phyloP scores from a whole-genome alignment of 345 rosid genomes.

The Eucalyptus sideroxylon region DNA sequence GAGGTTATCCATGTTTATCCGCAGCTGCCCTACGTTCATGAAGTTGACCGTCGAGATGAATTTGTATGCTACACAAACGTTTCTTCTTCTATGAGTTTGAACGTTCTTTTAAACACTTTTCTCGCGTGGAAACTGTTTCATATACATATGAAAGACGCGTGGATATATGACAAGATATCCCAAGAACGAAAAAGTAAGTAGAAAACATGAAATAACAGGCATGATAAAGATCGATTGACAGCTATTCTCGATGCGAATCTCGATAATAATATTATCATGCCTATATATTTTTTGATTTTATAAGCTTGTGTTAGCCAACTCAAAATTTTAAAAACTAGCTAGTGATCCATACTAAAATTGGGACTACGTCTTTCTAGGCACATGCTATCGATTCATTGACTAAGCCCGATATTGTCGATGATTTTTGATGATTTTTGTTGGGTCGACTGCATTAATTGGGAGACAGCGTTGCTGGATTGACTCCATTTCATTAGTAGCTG shows the following conservation, averaged over 20 bases:
- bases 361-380: not conserved
- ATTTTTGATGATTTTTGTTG: not conserved
- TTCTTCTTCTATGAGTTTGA: not conserved
- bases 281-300: not conserved
- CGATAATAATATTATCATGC: not conserved
- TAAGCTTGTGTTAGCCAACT: not conserved
- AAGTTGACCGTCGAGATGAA: not conserved
- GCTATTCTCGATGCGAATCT: not conserved
- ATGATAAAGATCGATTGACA: not conserved
- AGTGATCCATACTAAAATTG: not conserved
- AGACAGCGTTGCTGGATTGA: not conserved
- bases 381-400: not conserved
- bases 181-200: not conserved
- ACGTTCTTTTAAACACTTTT: not conserved
- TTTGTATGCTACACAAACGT: not conserved
- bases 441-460: not conserved
- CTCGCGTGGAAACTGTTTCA: not conserved
- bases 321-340: not conserved
- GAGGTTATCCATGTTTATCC: not conserved
- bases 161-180: not conserved
- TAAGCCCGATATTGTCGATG: not conserved
- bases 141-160: not conserved
- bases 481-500: not conserved
- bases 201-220: not conserved
- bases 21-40: not conserved